Evolutionary conservation across 305 asterid genomes (phyloP), one percentile per base, ranked within the genome.

Genomic region (Fraxinus dipetala): DNA sequence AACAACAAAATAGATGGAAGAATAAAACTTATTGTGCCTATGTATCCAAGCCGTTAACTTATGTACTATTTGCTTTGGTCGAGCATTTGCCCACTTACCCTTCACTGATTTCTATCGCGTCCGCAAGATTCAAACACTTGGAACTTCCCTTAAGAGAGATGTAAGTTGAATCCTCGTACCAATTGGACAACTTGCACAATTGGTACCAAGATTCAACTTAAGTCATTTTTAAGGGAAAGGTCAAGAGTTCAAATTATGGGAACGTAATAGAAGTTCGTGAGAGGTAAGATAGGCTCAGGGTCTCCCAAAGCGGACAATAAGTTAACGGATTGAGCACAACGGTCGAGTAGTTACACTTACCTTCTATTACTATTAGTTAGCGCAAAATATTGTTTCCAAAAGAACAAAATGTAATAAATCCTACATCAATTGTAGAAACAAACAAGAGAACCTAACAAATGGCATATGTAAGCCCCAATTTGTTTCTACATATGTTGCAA

Each of bases 371-470:
- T 28, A 81, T 45, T 79, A 70, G 72, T 35, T 16, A 48, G 56
- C 16, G 79, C 70, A 79, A 77, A 38, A 83, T 30, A 48, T 76
- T 72, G 73, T 61, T 34, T 56, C 73, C 59, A 54, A 65, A 56
- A 36, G 26, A 38, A 31, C 11, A 22, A 78, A 73, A 32, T 35
- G 20, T 34, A 16, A 40, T 24, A 51, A 6, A 56, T 56, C 76
- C 76, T 36, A 65, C 16, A 80, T 32, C 28, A 18, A 67, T 48
- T 9, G 76, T 67, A 63, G 30, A 76, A 77, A 69, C 30, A 35
- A 54, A 72, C 18, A 70, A 77, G 69, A 34, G 22, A 78, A 32
- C 14, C 76, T 10, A 48, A 18, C 31, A 28, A 24, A 16, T n/a
- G 6, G 32, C 30, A 18, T 32, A 82, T 24, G 48, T 14, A 72